These are phyloP conservation scores for Blyttiomyces sp. DNA, from an alignment of 371 early-diverging fungal genomes.

Conservation along the genomic window DNA sequence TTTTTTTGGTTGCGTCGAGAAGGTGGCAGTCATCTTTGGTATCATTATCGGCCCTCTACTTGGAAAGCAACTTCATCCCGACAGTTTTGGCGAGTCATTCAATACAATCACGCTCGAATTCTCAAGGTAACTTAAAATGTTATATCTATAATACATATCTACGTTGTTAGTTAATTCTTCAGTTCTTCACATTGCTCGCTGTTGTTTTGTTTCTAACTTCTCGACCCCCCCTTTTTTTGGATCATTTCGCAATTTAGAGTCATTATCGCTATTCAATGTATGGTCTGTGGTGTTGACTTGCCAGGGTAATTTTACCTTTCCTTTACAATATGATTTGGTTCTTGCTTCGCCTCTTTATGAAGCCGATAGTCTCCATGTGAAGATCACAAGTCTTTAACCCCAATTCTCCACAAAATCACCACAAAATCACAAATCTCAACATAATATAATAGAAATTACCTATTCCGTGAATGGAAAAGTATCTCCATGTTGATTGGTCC, in stretches of 20 bases:
- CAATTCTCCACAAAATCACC: not conserved
- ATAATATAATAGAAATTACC: conserved; percentile 17
- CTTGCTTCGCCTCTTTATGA: too few species aligned
- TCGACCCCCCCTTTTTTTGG: too few species aligned
- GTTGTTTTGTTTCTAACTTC: too few species aligned
- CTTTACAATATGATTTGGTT: not conserved
- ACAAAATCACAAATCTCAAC: conserved; percentile 30
- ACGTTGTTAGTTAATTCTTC: not conserved
- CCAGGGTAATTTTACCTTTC: conserved; percentile 49
- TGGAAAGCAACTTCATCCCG: conserved; percentile 12
- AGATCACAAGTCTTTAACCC: too few species aligned
- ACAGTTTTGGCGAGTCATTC: conserved; percentile 23
- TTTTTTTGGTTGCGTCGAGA: too few species aligned
- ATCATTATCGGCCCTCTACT: conserved; percentile 74
- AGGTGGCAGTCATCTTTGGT: conserved; percentile 81
- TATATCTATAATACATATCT: not conserved
- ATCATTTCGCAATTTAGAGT: too few species aligned
- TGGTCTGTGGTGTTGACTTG: conserved; percentile 80
- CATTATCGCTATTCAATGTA: conserved; percentile 81
- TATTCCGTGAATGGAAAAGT: conserved; percentile 61
- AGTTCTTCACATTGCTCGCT: not conserved
- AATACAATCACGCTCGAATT: conserved; percentile 62
- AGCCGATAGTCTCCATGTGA: too few species aligned
- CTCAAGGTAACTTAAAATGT: conserved; percentile 29
- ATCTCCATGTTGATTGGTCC: conserved; percentile 80